Evolutionary conservation across 371 early-diverging fungal species (phyloP).

Genomic region (Rhizopus delemar): DNA sequence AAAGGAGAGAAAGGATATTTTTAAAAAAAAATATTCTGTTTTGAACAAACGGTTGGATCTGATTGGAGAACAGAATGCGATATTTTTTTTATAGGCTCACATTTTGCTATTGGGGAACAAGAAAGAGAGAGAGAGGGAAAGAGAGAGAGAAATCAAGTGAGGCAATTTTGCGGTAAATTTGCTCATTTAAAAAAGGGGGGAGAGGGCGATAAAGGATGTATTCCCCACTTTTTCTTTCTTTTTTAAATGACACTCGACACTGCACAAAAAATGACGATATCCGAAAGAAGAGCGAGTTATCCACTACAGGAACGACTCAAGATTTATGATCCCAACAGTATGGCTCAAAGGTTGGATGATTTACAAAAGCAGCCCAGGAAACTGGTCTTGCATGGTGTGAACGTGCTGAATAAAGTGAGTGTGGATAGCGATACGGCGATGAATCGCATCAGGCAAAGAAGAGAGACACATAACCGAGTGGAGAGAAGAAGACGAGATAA

Average conservation of each 20-base stretch:
- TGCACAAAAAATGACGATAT: slow-evolving; percentile 20
- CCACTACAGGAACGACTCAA: slow-evolving; percentile 29
- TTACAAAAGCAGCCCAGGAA: slow-evolving; percentile 21
- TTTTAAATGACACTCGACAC: not conserved
- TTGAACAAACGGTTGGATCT: not conserved
- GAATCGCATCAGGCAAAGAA: slow-evolving; percentile 54
- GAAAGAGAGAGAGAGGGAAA: not conserved
- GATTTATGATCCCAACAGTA: slow-evolving; percentile 28
- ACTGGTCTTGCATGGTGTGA: slow-evolving; percentile 40
- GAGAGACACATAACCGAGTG: slow-evolving; percentile 60
- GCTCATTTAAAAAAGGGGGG: not conserved
- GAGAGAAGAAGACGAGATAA: slow-evolving; percentile 58
- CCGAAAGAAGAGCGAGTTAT: slow-evolving; percentile 29
- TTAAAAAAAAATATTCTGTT: no score
- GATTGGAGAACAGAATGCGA: not conserved
- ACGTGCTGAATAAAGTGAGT: slow-evolving; percentile 56
- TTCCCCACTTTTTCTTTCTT: not conserved
- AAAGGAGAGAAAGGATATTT: not conserved
- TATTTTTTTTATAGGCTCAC: not conserved
- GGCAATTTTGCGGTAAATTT: slow-evolving; percentile 2
- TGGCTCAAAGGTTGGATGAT: slow-evolving; percentile 27
- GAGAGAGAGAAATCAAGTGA: not conserved
- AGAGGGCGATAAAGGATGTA: not conserved
- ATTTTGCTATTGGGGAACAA: not conserved
- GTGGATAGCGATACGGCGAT: slow-evolving; percentile 58